Base-by-base conservation (phyloP, 2,329 filamentous ascomycete genomes). In the Penicillium expansum region DNA sequence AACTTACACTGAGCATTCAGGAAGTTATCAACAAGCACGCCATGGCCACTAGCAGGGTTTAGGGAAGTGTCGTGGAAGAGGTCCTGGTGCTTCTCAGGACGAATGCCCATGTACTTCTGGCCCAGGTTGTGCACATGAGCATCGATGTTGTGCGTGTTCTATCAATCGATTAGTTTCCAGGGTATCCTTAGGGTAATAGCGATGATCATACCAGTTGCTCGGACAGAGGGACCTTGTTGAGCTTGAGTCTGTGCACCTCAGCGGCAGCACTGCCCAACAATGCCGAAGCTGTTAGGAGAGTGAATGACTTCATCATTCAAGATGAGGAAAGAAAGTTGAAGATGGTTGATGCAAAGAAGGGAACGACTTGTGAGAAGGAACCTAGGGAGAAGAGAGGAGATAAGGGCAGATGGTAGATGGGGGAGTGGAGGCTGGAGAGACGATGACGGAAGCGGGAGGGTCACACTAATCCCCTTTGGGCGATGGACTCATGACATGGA, bases 1-100 rank as follows among this genome's bases (percentile, higher is more conserved):
- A 49, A 80, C 90, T 72, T 88, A 96, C 92, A 99, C 80, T 99
- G 94, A 58, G 94, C 94, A 73, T 99, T 99, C 82, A 97, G 81
- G 81, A 97, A 99, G 86, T 99, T 99, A 79, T 86, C 90, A 69
- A 99, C 87, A 57, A 93, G 90, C 41, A 99, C 89, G 56, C 87
- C 85, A 78, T 97, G 93, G 58, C 80, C 79, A 57, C 84, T 81
- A 63, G 89, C 83, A 55, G 81, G 77, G 66, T 88, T 81, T 71
- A 90, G 78, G 51, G 86, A 83, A 56, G 86, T 84, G 67, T 89
- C 85, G 74, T 87, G 87, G 83, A 96, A 95, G 76, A 95, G 86
- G 66, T 92, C 85, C 71, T 83, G 79, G 68, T 91, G 88, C 63
- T 77, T 76, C 65, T 88, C 80, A 47, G 89, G 87, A 67, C 89